phyloP scores from a whole-genome alignment of 1,284 basidiomycete species.

The Chondrostereum purpureum region DNA sequence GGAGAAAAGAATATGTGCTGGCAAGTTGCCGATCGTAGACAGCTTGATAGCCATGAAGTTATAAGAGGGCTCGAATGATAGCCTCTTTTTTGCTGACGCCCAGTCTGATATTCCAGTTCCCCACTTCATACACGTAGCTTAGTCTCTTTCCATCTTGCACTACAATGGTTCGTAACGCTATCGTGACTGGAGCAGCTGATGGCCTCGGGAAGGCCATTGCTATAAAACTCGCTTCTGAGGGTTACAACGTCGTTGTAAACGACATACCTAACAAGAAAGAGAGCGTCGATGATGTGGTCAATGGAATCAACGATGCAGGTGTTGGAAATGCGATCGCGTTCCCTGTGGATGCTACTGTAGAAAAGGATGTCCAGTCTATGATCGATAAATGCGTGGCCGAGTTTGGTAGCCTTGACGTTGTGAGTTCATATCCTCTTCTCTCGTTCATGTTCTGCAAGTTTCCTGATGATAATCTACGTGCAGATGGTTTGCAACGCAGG shows the following conservation, averaged over 20 bases:
- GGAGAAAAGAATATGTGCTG: too few relatives aligned
- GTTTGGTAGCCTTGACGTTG: constrained; percentile 25
- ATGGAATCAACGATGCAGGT: constrained; percentile 6
- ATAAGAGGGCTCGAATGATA: too few relatives aligned
- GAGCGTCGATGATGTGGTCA: constrained; percentile 8
- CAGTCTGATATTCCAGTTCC: too few relatives aligned
- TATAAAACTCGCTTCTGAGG: constrained; percentile 25
- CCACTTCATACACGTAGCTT: too few relatives aligned
- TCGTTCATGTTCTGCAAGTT: too few relatives aligned
- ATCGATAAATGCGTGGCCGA: constrained; percentile 16
- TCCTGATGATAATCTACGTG: too few relatives aligned
- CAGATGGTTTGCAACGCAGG: constrained; percentile 23
- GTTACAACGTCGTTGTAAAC: constrained; percentile 17
- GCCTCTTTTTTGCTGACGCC: too few relatives aligned
- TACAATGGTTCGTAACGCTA: constrained; percentile 17
- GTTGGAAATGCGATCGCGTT: constrained; percentile 9
- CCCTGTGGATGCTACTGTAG: constrained; percentile 20
- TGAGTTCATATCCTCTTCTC: constrained; percentile 8
- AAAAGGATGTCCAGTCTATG: constrained; percentile 21
- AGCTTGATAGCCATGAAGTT: too few relatives aligned
- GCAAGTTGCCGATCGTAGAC: too few relatives aligned
- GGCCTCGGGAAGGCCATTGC: constrained; percentile 39
- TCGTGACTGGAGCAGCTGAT: constrained; percentile 35
- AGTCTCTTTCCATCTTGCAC: too few relatives aligned
- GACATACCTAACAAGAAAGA: constrained; percentile 14